phyloP scores from a whole-genome alignment of 2,329 filamentous ascomycete species.

The Talaromyces sp. region DNA sequence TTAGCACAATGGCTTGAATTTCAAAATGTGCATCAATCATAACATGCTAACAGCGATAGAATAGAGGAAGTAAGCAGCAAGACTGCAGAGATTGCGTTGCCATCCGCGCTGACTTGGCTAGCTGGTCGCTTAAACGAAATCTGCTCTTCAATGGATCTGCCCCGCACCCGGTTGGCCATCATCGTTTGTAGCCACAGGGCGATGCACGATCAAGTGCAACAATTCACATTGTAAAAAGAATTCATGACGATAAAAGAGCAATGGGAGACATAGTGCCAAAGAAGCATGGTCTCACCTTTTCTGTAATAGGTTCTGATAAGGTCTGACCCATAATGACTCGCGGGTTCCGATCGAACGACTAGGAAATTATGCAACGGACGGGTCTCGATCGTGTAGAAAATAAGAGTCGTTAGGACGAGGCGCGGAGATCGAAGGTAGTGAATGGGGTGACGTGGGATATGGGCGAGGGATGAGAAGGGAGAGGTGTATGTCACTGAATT shows the following conservation, averaged over 20 bases:
- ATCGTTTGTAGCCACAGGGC: constrained; percentile 18
- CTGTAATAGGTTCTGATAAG: constrained; percentile 95
- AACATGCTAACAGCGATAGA: not conserved
- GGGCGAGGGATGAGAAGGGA: not conserved
- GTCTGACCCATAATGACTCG: constrained; percentile 84
- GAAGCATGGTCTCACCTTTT: constrained; percentile 68
- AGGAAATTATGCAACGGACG: constrained; percentile 20
- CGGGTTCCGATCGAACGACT: constrained; percentile 20
- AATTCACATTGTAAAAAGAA: not conserved
- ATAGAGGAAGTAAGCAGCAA: not conserved
- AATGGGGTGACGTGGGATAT: not conserved
- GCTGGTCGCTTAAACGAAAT: constrained; percentile 7
- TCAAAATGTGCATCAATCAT: not conserved
- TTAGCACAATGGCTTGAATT: constrained; percentile 3
- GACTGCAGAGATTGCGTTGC: not conserved
- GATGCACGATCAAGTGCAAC: constrained; percentile 15
- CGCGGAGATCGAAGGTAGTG: not conserved
- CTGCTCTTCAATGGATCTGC: constrained; percentile 7
- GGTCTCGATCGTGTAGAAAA: constrained; percentile 17
- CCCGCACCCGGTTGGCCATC: constrained; percentile 14
- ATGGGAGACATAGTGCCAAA: constrained; percentile 20
- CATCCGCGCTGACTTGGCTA: not conserved
- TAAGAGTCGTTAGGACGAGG: not conserved
- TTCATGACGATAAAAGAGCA: not conserved
- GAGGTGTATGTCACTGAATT: constrained; percentile 12